Base-by-base conservation (phyloP, 1,284 basidiomycete species). In the Trichosporon faecale region DNA sequence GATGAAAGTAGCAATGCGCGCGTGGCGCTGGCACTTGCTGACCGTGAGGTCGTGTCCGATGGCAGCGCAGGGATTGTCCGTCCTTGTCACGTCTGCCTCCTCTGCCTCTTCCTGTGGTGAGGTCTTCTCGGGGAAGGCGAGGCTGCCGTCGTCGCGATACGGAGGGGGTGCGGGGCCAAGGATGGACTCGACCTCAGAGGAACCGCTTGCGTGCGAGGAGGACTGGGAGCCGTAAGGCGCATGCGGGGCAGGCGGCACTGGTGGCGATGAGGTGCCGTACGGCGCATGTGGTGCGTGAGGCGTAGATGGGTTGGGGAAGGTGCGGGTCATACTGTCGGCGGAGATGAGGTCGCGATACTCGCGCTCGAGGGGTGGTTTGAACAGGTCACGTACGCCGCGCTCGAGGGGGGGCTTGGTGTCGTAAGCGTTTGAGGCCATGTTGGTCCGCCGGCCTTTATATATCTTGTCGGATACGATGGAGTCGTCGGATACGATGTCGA, bases 321-420 rank as follows among this genome's bases (percentile, higher is more conserved):
- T n/a, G 9, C 12, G 57, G 29, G 14, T 8, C 16, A 31, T 29
- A 29, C 21, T n/a, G 57, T 29, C 21, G 1, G 57, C 3, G 25
- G 12, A 12, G 29, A 61, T 61, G 29, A 61, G 29, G 29, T 61
- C 57, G 3, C 57, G 27, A n/a, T 61, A 61, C 57, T 61, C 57
- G 57, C 57, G 57, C 16, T 61, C 57, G 29, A 61, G 57, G 18
- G 57, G 57, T 7, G 57, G 27, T n/a, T 61, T 61, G 57, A 61
- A 61, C 57, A 61, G 18, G 29, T 61, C 57, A 11, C 57, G 57
- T 29, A 61, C 57, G 57, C 57, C 29, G 57, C 57, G 57, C 31
- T 61, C 57, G 29, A 61, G 29, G 57, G 57, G 57, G 3, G 29
- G 3, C 57, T 61, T 61, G 27, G 27, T 31, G 57, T 61, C 57